phyloP scores from a whole-genome alignment of 2,329 filamentous ascomycete species.

The Sclerotinia spermophila region DNA sequence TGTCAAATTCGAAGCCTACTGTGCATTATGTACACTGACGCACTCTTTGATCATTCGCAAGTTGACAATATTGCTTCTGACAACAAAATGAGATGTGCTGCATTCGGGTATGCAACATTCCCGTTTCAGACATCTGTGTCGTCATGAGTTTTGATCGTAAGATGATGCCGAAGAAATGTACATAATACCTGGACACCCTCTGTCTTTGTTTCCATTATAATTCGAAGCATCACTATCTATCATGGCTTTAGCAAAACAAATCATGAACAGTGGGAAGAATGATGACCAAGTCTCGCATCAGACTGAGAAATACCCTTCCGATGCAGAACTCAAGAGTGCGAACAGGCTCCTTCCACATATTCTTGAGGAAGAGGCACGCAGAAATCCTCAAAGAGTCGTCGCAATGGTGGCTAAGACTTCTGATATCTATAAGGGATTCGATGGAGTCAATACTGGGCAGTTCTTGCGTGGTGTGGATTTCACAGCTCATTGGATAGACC shows the following conservation, averaged over 20 bases:
- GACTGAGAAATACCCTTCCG: background rate
- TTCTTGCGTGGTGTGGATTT: slow-evolving; percentile 26
- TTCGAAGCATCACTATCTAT: background rate
- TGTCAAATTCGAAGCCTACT: background rate
- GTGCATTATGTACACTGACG: too few species aligned
- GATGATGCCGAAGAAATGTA: background rate
- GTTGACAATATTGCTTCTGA: background rate
- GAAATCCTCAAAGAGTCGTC: slow-evolving; percentile 19
- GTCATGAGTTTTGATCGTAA: background rate
- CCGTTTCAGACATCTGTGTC: background rate
- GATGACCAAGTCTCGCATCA: background rate
- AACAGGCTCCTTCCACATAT: slow-evolving; percentile 23
- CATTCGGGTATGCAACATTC: background rate
- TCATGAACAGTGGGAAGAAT: background rate
- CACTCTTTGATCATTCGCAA: background rate
- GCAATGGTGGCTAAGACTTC: slow-evolving; percentile 23
- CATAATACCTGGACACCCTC: background rate
- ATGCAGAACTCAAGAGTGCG: background rate
- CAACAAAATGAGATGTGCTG: background rate
- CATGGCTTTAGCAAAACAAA: background rate
- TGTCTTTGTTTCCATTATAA: background rate
- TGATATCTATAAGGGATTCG: slow-evolving; percentile 18
- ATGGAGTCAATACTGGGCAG: slow-evolving; percentile 21
- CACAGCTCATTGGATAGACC: slow-evolving; percentile 27
- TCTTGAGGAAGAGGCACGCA: slow-evolving; percentile 21